Conservation (phyloP, 2,329 filamentous ascomycete genomes). For the Tympanopsis confertula region DNA sequence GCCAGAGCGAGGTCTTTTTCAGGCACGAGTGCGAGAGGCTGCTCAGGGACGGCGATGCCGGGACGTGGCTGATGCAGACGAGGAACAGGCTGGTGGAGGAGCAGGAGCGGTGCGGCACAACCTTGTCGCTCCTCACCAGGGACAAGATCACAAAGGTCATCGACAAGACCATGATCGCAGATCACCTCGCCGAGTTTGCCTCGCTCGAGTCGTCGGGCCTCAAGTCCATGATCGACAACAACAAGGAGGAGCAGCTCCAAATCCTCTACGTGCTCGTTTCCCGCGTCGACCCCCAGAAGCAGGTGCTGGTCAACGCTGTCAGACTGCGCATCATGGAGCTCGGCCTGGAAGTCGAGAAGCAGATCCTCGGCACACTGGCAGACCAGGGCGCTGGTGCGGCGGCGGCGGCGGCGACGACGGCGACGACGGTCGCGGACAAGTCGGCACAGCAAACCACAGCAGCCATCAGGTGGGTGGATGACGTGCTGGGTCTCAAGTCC, state of each 20-base stretch:
- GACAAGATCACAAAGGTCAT: constrained; percentile 65
- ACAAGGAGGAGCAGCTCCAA: constrained; percentile 66
- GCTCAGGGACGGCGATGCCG: constrained; percentile 67
- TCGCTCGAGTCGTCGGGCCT: constrained; percentile 76
- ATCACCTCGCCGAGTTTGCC: constrained; percentile 71
- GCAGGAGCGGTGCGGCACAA: constrained; percentile 69
- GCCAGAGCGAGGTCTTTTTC: constrained; percentile 65
- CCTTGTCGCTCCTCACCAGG: constrained; percentile 62
- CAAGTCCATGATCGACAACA: constrained; percentile 82
- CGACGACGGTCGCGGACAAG: constrained; percentile 34
- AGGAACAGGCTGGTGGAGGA: constrained; percentile 69
- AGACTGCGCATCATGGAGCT: constrained; percentile 68
- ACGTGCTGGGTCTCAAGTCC: constrained; percentile 73
- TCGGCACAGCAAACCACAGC: constrained; percentile 72
- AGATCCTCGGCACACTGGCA: constrained; percentile 17
- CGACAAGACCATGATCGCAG: constrained; percentile 67
- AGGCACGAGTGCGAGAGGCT: constrained; percentile 61
- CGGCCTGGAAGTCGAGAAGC: constrained; percentile 70
- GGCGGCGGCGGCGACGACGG: constrained; percentile 33
- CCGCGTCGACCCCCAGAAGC: constrained; percentile 65
- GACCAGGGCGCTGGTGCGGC: constrained; percentile 36
- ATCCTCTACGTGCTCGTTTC: constrained; percentile 71
- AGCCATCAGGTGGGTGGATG: constrained; percentile 90
- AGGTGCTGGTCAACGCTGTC: constrained; percentile 57
- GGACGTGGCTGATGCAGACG: constrained; percentile 69